Base-by-base conservation (phyloP, 139 green algal genomes). In the Haematococcus sp. region DNA sequence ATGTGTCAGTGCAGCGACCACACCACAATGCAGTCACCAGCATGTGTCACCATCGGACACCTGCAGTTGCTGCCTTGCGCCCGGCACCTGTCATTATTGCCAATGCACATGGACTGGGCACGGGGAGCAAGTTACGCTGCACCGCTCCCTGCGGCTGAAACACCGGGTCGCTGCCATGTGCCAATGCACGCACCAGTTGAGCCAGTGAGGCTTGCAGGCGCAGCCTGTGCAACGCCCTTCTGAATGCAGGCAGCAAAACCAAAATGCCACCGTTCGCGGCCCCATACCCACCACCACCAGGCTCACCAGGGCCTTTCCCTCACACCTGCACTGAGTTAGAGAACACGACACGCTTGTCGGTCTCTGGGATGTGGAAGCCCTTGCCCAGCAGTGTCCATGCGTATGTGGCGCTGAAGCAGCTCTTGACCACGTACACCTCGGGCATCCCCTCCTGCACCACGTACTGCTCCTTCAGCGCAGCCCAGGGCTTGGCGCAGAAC, bases 401-500 rank as follows among this genome's bases (percentile, higher is more conserved):
- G 68, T 80, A 83, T 28, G 72, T 73, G 27, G 73, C n/a, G 3
- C 60, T 68, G 66, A 83, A 83, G 28, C 78, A 83, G 3, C 61
- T 34, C 60, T 77, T 76, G 19, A 76, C 40, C 7, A 61, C 52
- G 19, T 83, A 70, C 20, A 74, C 78, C 78, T 83, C 20, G 54
- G 58, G 27, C 58, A 23, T 66, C 9, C 58, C 58, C 28, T 40
- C 7, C 25, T 3, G 31, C 32, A 54, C 33, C 19, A 69, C 33
- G 33, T 55, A 55, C 32, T 69, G 28, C 68, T 43, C 7, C 46
- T 76, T 28, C 44, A 80, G 52, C 2, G 80, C 43, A 1, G 30
- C 33, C 76, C 77, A 87, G 35, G 70, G 59, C n/a, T 59, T 58
- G 16, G 28, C 49, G 71, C 82, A 87, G 55, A 84, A 87, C 3